A percentile compares a stretch with the other conserved stretches of the same genome.
These are phyloP conservation scores for Sarcocystis neurona DNA, from an alignment of 169 alveolate species.

Conservation along the genomic window DNA sequence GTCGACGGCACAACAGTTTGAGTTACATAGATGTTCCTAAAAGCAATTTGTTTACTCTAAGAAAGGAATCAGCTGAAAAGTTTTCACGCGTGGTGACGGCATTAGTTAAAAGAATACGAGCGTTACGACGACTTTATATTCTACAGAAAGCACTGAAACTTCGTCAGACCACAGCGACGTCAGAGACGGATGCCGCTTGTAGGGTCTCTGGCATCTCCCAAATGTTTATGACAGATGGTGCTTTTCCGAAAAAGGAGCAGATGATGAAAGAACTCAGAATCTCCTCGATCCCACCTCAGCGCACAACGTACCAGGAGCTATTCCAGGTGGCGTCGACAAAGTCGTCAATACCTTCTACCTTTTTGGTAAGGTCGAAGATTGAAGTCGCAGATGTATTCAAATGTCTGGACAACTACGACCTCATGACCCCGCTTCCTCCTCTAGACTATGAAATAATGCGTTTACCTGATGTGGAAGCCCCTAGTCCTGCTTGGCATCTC, in stretches of 20 bases:
- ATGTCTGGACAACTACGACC: slow-evolving; percentile 2
- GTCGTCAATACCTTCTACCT: background rate
- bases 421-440: background rate
- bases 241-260: background rate
- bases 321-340: background rate
- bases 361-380: background rate
- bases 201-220: too few relatives aligned
- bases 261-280: background rate
- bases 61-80: background rate
- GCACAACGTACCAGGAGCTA: background rate
- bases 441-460: background rate
- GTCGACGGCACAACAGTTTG: background rate
- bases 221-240: background rate
- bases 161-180: background rate
- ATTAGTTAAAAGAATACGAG: background rate
- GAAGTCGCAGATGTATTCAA: background rate
- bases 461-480: background rate
- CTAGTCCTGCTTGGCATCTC: slow-evolving; percentile 24
- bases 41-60: background rate
- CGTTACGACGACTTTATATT: background rate
- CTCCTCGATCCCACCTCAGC: background rate
- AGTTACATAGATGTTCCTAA: background rate
- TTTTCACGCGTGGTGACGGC: background rate
- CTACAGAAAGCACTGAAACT: background rate
- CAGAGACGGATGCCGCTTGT: background rate